Evolutionary conservation across 495 filamentous ascomycete species (phyloP).

Genomic region (Hypoxylon cercidicola): DNA sequence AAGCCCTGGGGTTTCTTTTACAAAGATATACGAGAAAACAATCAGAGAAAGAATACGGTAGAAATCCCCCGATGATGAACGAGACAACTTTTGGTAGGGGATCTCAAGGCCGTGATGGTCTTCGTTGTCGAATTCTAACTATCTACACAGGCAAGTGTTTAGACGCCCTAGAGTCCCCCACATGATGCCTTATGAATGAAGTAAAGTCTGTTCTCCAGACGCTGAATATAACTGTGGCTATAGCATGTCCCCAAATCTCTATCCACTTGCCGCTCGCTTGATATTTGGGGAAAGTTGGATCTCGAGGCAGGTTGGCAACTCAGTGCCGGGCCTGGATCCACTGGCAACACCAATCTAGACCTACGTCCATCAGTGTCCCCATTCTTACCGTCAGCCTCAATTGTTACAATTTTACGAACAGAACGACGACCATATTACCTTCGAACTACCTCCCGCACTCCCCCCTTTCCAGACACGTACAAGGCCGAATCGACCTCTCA

Average conservation of each 20-base stretch:
- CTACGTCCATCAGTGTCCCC: conserved; percentile 18
- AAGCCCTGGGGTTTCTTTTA: conserved; percentile 23
- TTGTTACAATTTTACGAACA: neutral
- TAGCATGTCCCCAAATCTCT: conserved; percentile 28
- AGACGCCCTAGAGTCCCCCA: conserved; percentile 21
- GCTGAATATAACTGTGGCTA: conserved; percentile 18
- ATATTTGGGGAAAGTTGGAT: conserved; percentile 39
- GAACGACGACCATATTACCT: neutral
- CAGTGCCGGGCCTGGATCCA: conserved; percentile 31
- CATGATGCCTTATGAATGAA: conserved; percentile 29
- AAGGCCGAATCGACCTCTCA: neutral
- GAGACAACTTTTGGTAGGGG: neutral
- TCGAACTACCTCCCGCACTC: neutral
- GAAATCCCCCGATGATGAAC: neutral
- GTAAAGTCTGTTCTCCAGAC: conserved; percentile 27
- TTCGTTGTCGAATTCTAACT: conserved; percentile 25
- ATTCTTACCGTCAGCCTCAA: conserved; percentile 7
- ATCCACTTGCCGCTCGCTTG: conserved; percentile 33
- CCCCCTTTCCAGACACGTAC: neutral
- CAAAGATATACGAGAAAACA: conserved; percentile 21
- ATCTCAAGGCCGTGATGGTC: conserved; percentile 8
- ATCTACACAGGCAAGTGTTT: conserved; percentile 14
- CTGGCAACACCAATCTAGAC: conserved; percentile 16
- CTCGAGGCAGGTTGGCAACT: conserved; percentile 30
- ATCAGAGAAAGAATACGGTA: conserved; percentile 15